phyloP scores from a whole-genome alignment of 352 stramenopile genomes.

The Halophytophthora polymorphica region DNA sequence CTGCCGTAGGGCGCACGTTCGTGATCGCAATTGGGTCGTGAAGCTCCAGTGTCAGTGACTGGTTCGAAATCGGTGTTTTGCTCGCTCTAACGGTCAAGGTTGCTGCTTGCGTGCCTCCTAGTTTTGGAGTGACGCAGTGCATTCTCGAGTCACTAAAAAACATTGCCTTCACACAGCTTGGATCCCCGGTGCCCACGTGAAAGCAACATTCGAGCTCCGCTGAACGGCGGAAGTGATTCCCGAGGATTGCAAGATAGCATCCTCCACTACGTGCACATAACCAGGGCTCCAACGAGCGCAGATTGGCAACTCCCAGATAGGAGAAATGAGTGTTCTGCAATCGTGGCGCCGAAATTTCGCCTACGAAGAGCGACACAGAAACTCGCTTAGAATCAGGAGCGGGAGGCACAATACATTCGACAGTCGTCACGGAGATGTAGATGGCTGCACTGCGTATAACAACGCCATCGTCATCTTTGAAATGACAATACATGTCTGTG shows the following conservation, averaged over 20 bases:
- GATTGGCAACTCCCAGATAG: constrained; percentile 26
- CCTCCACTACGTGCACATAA: constrained; percentile 45
- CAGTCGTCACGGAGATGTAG: constrained; percentile 17
- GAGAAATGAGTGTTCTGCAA: constrained; percentile 25
- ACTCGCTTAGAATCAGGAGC: constrained; percentile 9
- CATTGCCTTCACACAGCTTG: constrained; percentile 18
- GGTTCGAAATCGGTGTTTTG: not conserved
- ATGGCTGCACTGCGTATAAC: not conserved
- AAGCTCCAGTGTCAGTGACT: constrained; percentile 22
- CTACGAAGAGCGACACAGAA: constrained; percentile 24
- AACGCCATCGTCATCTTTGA: constrained; percentile 12
- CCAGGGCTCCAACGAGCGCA: constrained; percentile 45
- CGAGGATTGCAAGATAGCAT: constrained; percentile 14
- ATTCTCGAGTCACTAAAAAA: constrained; percentile 35
- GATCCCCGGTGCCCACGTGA: not conserved
- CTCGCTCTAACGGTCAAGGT: constrained; percentile 24
- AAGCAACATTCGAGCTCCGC: constrained; percentile 60
- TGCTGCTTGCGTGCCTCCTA: constrained; percentile 11
- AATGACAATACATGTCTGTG: constrained; percentile 26
- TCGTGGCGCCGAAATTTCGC: constrained; percentile 19
- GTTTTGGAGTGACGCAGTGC: constrained; percentile 23
- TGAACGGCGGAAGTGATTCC: constrained; percentile 32
- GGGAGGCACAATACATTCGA: constrained; percentile 25
- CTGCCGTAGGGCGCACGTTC: constrained; percentile 23
- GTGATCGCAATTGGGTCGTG: constrained; percentile 26